A percentile compares a stretch with the other conserved stretches of the same genome.
Evolutionary conservation across 2,329 filamentous ascomycete species (phyloP).

Genomic region (Aspergillus jensenii): DNA sequence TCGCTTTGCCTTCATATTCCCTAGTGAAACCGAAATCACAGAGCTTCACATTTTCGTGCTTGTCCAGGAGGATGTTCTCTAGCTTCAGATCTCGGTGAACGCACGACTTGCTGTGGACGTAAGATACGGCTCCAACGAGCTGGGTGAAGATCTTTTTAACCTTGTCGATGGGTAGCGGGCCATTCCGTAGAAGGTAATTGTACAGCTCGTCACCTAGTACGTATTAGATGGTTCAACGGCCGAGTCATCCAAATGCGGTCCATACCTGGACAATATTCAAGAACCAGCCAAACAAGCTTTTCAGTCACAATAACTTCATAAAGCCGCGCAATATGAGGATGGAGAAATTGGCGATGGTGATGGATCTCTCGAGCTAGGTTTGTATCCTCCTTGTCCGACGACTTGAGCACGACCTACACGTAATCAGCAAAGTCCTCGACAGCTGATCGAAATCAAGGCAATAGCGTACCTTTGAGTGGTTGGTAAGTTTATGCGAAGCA

Average conservation of each 20-base stretch:
- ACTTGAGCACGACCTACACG: slow-evolving; percentile 89
- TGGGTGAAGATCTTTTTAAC: slow-evolving; percentile 96
- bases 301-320: slow-evolving; percentile 99
- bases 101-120: slow-evolving; percentile 92
- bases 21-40: slow-evolving; percentile 98
- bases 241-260: not conserved
- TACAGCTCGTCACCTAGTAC: slow-evolving; percentile 85
- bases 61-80: slow-evolving; percentile 94
- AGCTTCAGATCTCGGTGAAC: slow-evolving; percentile 96
- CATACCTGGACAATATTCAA: slow-evolving; percentile 91
- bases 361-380: slow-evolving; percentile 98
- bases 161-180: slow-evolving; percentile 77
- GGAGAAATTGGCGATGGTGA: slow-evolving; percentile 95
- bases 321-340: slow-evolving; percentile 92
- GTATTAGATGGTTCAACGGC: slow-evolving; percentile 15
- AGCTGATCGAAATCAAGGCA: not conserved
- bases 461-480: slow-evolving; percentile 80
- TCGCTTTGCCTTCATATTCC: slow-evolving; percentile 93
- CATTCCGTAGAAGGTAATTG: slow-evolving; percentile 87
- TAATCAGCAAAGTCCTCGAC: not conserved
- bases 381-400: slow-evolving; percentile 90
- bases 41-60: slow-evolving; percentile 94
- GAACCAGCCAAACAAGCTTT: slow-evolving; percentile 87
- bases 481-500: slow-evolving; percentile 93
- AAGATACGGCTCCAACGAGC: slow-evolving; percentile 88